Evolutionary conservation across 2,329 filamentous ascomycete species (phyloP).

Genomic region (Nannizzia gypsea): DNA sequence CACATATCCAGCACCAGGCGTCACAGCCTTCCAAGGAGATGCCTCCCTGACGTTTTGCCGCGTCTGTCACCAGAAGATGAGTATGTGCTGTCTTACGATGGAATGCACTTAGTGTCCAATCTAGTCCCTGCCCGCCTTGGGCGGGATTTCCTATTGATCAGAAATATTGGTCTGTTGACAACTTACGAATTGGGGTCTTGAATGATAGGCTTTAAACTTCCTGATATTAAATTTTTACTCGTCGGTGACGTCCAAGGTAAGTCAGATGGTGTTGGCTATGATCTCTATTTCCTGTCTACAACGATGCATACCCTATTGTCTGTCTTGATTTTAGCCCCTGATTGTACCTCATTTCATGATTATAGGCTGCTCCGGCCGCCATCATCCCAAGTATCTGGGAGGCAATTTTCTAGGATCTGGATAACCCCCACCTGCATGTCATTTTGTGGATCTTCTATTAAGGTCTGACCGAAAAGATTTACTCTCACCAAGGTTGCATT

Average conservation of each 20-base stretch:
- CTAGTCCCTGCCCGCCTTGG: background rate
- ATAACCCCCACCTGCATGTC: background rate
- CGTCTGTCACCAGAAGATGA: constrained; percentile 68
- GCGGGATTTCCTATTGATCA: background rate
- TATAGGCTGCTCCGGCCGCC: background rate
- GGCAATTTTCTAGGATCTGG: background rate
- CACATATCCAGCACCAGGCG: constrained; percentile 47
- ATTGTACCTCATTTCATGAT: background rate
- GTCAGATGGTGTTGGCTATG: constrained; percentile 13
- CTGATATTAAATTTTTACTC: constrained; percentile 64
- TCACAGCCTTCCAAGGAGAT: constrained; percentile 63
- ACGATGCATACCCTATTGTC: background rate
- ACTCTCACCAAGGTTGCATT: background rate
- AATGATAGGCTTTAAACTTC: constrained; percentile 53
- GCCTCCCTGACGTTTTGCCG: constrained; percentile 63
- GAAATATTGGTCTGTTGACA: background rate
- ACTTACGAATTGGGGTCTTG: constrained; percentile 5
- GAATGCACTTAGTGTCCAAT: background rate
- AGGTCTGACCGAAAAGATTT: background rate
- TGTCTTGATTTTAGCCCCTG: background rate
- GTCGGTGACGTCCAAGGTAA: constrained; percentile 48
- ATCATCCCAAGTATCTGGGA: background rate
- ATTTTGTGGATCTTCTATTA: background rate
- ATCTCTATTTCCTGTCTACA: background rate
- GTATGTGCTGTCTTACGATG: constrained; percentile 25